Conservation (phyloP, 2,329 filamentous ascomycete species). For the Colletotrichum godetiae region DNA sequence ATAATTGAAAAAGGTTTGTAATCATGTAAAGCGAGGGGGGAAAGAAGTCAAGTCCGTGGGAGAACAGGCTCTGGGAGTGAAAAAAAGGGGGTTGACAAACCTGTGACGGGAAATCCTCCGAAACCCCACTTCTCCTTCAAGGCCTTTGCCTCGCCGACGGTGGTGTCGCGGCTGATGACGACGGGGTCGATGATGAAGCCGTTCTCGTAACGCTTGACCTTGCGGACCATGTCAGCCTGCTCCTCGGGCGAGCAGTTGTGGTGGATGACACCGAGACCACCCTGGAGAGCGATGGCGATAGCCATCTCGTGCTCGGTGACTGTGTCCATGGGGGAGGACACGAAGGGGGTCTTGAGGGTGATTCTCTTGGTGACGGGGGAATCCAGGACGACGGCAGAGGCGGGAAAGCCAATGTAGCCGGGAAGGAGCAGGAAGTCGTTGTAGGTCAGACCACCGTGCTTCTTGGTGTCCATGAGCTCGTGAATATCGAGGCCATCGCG, state of each 20-base stretch:
- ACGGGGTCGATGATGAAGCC: conserved; percentile 98
- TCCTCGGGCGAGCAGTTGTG: conserved; percentile 99
- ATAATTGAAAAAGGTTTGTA: conserved; percentile 82
- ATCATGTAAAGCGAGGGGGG: conserved; percentile 70
- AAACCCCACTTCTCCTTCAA: conserved; percentile 99
- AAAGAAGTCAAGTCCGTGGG: no score
- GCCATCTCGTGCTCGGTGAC: conserved; percentile 99
- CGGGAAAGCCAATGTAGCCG: conserved; percentile 98
- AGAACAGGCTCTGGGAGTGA: background rate
- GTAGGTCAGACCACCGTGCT: conserved; percentile 94
- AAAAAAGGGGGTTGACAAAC: conserved; percentile 68
- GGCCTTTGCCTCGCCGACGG: conserved; percentile 89
- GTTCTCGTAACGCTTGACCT: conserved; percentile 99
- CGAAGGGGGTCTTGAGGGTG: conserved; percentile 93
- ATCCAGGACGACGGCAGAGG: conserved; percentile 88
- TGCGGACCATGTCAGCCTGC: conserved; percentile 98
- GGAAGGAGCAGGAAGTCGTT: conserved; percentile 98
- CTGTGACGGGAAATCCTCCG: conserved; percentile 97
- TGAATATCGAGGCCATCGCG: conserved; percentile 89
- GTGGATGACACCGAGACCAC: conserved; percentile 94
- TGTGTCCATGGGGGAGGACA: conserved; percentile 99
- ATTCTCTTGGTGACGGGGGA: conserved; percentile 96
- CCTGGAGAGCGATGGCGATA: conserved; percentile 93
- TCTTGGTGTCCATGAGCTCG: conserved; percentile 89
- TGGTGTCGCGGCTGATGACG: conserved; percentile 87